Evolutionary conservation across 164 flowering plant genomes (phyloP).

Genomic region (Pachysandra terminalis): DNA sequence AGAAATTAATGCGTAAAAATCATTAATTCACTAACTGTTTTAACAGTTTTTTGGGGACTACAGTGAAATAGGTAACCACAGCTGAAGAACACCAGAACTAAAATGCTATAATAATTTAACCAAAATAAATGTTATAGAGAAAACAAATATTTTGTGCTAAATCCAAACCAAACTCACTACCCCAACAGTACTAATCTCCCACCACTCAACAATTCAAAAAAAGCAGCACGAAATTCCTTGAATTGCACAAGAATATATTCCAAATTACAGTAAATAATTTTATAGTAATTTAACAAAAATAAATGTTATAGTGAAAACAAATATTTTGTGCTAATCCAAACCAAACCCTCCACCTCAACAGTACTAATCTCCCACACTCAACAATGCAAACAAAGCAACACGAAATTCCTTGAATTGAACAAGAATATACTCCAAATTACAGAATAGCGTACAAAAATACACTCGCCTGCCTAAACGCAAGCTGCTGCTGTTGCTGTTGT

Average conservation of each 20-base stretch:
- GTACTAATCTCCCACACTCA: slow-evolving; percentile 3
- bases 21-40: neutral
- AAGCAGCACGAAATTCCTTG: neutral
- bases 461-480: slow-evolving; percentile 28
- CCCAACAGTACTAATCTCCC: neutral
- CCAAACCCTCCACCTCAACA: neutral
- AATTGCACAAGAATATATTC: neutral
- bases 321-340: too few relatives aligned
- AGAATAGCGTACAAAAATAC: neutral
- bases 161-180: neutral
- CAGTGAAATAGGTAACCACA: too few relatives aligned
- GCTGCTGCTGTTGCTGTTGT: slow-evolving; percentile 30
- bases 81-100: too few relatives aligned
- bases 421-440: neutral
- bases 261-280: neutral
- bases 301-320: too few relatives aligned
- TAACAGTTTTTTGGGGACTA: too few relatives aligned
- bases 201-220: slow-evolving; percentile 6
- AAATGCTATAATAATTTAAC: too few relatives aligned
- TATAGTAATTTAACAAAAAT: too few relatives aligned
- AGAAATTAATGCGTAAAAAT: too few relatives aligned
- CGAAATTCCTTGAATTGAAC: slow-evolving; percentile 3
- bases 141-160: too few relatives aligned
- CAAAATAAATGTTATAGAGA: too few relatives aligned
- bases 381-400: neutral